A percentile compares a stretch with the other conserved stretches of the same genome.
Evolutionary conservation across 345 rosid genomes (phyloP).

Genomic region (sweet orange (Citrus sinensis)): DVS_A1.0 CM039164.1:8586001-8586500

Average conservation of each 20-base stretch:
- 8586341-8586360: constrained; percentile 17
- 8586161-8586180: background rate
- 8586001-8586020: too few relatives aligned
- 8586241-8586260: background rate
- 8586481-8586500: background rate
- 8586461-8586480: background rate
- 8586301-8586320: background rate
- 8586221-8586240: background rate
- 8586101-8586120: too few relatives aligned
- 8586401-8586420: constrained; percentile 12
- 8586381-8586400: constrained; percentile 9
- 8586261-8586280: constrained; percentile 8
- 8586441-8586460: background rate
- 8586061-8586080: background rate
- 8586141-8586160: background rate
- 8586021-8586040: background rate
- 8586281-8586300: too few relatives aligned
- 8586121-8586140: background rate
- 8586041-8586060: background rate
- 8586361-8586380: constrained; percentile 10
- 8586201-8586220: background rate
- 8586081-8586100: too few relatives aligned
- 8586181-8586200: background rate
- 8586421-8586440: background rate
- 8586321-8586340: background rate